Conservation (phyloP, 768 basidiomycete genomes). For the Sarcomyxa edulis region DNA sequence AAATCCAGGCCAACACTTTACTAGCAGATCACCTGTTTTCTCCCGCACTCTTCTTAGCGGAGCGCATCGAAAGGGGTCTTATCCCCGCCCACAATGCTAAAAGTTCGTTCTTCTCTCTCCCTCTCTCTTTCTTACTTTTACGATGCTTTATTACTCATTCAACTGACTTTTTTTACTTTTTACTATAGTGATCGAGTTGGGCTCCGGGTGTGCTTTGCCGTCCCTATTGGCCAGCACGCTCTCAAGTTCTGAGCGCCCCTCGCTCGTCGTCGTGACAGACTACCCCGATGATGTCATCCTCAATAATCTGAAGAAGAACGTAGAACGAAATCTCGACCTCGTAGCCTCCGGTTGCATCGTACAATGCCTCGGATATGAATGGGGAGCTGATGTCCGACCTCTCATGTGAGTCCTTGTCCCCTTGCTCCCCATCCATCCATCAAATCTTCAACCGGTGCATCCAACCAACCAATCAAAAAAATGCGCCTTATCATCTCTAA, state of each 20-base stretch:
- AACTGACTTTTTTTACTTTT: too few species aligned
- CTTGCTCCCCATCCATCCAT: neutral
- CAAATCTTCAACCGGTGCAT: neutral
- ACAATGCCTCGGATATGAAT: constrained; percentile 49
- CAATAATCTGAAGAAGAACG: constrained; percentile 47
- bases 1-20: constrained; percentile 56
- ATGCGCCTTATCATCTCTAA: neutral
- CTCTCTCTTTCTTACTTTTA: neutral
- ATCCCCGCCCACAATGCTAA: constrained; percentile 31
- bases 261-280: constrained; percentile 58
- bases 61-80: constrained; percentile 54
- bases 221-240: constrained; percentile 52
- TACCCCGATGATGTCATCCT: constrained; percentile 63
- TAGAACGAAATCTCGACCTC: constrained; percentile 39
- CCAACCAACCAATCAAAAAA: neutral
- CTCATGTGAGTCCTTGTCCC: constrained; percentile 38
- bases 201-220: constrained; percentile 63
- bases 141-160: neutral
- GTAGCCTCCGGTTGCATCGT: constrained; percentile 37
- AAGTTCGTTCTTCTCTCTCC: neutral
- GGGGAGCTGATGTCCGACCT: constrained; percentile 46
- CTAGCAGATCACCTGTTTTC: constrained; percentile 74
- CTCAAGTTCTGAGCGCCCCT: constrained; percentile 36
- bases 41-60: constrained; percentile 60
- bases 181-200: constrained; percentile 70